Evolutionary conservation across 1,284 basidiomycete species (phyloP).

Genomic region (Fistulina hepatica): DNA sequence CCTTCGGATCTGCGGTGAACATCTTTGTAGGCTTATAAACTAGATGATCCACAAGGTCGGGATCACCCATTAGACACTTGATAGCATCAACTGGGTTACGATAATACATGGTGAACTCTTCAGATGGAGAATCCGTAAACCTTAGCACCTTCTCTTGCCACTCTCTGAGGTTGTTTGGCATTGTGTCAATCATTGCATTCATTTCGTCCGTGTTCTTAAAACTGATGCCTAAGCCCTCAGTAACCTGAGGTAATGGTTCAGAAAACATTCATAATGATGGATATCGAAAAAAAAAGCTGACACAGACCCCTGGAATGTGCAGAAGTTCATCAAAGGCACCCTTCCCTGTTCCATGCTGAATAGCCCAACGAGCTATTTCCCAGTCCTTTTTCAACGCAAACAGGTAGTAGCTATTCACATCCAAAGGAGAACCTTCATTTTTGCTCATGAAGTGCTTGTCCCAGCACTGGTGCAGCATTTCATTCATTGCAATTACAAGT

Average conservation of each 20-base stretch:
- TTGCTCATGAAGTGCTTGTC: too few relatives aligned
- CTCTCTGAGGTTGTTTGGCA: not conserved
- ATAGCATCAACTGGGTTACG: not conserved
- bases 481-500: too few relatives aligned
- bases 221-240: not conserved
- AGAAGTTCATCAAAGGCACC: constrained; percentile 6
- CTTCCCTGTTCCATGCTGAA: constrained; percentile 4
- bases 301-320: constrained; percentile 10
- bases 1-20: constrained; percentile 3
- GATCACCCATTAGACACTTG: not conserved
- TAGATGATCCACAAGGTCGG: not conserved
- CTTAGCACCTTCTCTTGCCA: not conserved
- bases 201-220: constrained; percentile 6
- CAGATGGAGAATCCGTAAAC: not conserved
- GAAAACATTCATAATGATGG: not conserved
- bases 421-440: too few relatives aligned
- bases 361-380: constrained; percentile 13
- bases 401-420: too few relatives aligned
- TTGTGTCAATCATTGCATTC: constrained; percentile 3
- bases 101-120: not conserved
- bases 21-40: not conserved
- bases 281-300: not conserved
- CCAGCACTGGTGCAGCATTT: too few relatives aligned
- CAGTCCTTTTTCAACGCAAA: constrained; percentile 13
- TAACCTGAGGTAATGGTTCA: not conserved